phyloP scores from a whole-genome alignment of 2,329 filamentous ascomycete species.

The Colletotrichum spaethianum region DNA sequence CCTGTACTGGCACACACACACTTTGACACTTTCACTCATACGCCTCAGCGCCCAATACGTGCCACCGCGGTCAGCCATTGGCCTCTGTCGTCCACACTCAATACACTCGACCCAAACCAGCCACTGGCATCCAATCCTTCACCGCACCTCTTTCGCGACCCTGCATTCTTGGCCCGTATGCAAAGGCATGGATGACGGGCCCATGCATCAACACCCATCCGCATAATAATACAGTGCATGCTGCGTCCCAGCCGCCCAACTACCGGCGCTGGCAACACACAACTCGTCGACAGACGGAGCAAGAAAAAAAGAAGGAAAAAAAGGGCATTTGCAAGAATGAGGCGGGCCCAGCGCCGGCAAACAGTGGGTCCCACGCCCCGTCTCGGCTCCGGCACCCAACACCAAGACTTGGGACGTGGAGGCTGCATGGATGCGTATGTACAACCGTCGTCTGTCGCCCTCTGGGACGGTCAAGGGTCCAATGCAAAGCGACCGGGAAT shows the following conservation, averaged over 20 bases:
- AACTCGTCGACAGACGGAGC: neutral
- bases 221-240: neutral
- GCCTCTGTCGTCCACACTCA: constrained; percentile 5
- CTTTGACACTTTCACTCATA: neutral
- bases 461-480: neutral
- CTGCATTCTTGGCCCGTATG: constrained; percentile 29
- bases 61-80: neutral
- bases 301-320: too few species aligned
- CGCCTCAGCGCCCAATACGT: too few species aligned
- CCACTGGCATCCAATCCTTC: constrained; percentile 23
- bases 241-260: constrained; percentile 5
- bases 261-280: constrained; percentile 22
- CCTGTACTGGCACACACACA: neutral
- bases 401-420: neutral
- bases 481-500: neutral
- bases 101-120: neutral
- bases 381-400: constrained; percentile 32
- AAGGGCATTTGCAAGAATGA: too few species aligned
- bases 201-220: neutral
- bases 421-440: neutral
- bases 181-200: constrained; percentile 22
- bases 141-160: constrained; percentile 28
- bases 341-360: constrained; percentile 24
- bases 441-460: neutral
- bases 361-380: constrained; percentile 25